Evolutionary conservation across 164 flowering plant species (phyloP).

Genomic region (Warburgia ugandensis): DNA sequence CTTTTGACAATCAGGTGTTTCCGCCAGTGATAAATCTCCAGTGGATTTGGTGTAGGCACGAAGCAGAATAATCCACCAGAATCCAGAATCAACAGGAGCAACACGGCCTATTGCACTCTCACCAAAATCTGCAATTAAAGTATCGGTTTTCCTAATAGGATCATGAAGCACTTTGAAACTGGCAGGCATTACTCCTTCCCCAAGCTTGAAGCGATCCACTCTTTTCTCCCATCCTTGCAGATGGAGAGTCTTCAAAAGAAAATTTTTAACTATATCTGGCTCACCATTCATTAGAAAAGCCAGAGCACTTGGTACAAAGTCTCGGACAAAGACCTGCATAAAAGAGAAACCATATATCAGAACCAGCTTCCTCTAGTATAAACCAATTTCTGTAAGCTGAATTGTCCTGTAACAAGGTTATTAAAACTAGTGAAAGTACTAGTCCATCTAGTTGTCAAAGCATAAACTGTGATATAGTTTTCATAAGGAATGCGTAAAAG

Average conservation of each 20-base stretch:
- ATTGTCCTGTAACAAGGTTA: neutral
- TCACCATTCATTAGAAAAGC: slow-evolving; percentile 35
- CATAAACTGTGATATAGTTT: neutral
- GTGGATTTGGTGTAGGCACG: slow-evolving; percentile 33
- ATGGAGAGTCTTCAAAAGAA: slow-evolving; percentile 27
- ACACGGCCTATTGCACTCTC: slow-evolving; percentile 39
- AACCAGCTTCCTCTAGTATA: too few relatives aligned
- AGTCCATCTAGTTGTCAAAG: neutral
- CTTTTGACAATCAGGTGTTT: slow-evolving; percentile 29
- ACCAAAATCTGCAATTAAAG: slow-evolving; percentile 31
- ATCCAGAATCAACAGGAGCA: slow-evolving; percentile 35
- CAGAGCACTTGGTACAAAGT: slow-evolving; percentile 32
- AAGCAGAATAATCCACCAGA: slow-evolving; percentile 36
- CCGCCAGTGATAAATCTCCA: slow-evolving; percentile 29
- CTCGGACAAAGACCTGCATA: slow-evolving; percentile 29
- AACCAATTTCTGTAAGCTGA: too few relatives aligned
- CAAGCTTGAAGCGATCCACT: slow-evolving; percentile 28
- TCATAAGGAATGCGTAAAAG: neutral
- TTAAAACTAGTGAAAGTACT: neutral
- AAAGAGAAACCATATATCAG: neutral
- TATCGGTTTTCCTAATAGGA: slow-evolving; percentile 21
- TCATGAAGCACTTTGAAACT: slow-evolving; percentile 35
- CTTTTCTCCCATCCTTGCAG: slow-evolving; percentile 35
- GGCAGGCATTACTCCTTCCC: slow-evolving; percentile 35
- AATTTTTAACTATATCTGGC: slow-evolving; percentile 28